Conservation (phyloP, 2,329 filamentous ascomycete species). For the Bipolaris zeicola region DNA sequence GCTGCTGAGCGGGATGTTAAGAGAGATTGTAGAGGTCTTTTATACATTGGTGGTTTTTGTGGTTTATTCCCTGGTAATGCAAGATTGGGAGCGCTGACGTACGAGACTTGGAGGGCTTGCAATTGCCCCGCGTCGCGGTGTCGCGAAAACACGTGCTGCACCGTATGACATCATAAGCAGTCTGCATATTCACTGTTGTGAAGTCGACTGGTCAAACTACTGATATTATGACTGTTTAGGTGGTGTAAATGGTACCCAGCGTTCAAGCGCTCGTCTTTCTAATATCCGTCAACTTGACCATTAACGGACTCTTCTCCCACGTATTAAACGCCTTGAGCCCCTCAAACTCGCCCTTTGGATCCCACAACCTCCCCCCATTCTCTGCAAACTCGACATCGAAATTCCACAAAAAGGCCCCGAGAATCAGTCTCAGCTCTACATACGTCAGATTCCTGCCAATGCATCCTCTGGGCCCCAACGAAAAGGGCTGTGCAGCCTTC, state of each 20-base stretch:
- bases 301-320: slow-evolving; percentile 44
- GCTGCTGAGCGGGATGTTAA: neutral
- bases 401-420: slow-evolving; percentile 42
- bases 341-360: slow-evolving; percentile 36
- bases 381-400: slow-evolving; percentile 44
- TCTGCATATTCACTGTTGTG: neutral
- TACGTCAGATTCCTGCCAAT: slow-evolving; percentile 45
- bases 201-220: neutral
- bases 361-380: slow-evolving; percentile 28
- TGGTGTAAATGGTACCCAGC: neutral
- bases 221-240: neutral
- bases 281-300: slow-evolving; percentile 39
- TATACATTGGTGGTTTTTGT: slow-evolving; percentile 2
- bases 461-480: slow-evolving; percentile 38
- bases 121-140: slow-evolving; percentile 19
- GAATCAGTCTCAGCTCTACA: slow-evolving; percentile 41
- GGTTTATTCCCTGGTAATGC: neutral
- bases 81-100: slow-evolving; percentile 11
- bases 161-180: neutral
- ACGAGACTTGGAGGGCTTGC: slow-evolving; percentile 15
- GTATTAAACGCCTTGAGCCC: slow-evolving; percentile 40
- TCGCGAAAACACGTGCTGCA: slow-evolving; percentile 14
- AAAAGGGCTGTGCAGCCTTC: slow-evolving; percentile 42
- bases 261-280: slow-evolving; percentile 25
- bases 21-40: neutral